Percentiles rank a stretch among this genome's conserved stretches.
Conservation (phyloP, 129 eudicot genomes). For the Helichrysum umbraculigerum region DNA sequence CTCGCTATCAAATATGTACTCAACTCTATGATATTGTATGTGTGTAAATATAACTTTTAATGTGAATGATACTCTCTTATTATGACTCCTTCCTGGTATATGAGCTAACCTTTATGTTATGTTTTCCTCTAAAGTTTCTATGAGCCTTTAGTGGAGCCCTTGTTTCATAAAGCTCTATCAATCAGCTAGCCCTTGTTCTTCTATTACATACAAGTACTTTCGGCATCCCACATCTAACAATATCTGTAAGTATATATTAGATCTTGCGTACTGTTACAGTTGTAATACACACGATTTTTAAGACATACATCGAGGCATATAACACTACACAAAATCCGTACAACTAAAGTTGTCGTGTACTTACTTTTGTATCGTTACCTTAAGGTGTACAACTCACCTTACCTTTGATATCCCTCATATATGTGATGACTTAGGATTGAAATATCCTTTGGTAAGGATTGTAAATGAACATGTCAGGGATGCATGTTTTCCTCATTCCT, state of each 20-base stretch:
- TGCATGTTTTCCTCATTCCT: background rate
- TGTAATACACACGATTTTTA: background rate
- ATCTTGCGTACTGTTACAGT: background rate
- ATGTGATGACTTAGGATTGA: background rate
- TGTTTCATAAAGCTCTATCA: background rate
- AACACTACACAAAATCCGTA: no score
- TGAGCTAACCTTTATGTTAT: background rate
- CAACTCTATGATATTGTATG: background rate
- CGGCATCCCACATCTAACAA: background rate
- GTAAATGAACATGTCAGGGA: slow-evolving; percentile 14
- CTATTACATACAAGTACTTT: background rate
- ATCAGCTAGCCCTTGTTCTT: background rate
- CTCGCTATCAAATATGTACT: slow-evolving; percentile 4
- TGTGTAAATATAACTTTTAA: background rate
- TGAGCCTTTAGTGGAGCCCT: background rate
- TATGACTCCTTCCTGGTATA: background rate
- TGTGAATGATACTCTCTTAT: background rate
- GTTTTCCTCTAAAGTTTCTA: background rate
- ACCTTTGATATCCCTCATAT: background rate
- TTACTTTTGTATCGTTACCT: background rate
- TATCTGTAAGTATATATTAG: background rate
- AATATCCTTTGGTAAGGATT: slow-evolving; percentile 16
- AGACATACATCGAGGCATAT: background rate
- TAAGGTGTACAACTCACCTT: background rate
- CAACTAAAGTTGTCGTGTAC: background rate